phyloP scores from a whole-genome alignment of 495 filamentous ascomycete genomes.

The Geopyxis carbonaria region DNA sequence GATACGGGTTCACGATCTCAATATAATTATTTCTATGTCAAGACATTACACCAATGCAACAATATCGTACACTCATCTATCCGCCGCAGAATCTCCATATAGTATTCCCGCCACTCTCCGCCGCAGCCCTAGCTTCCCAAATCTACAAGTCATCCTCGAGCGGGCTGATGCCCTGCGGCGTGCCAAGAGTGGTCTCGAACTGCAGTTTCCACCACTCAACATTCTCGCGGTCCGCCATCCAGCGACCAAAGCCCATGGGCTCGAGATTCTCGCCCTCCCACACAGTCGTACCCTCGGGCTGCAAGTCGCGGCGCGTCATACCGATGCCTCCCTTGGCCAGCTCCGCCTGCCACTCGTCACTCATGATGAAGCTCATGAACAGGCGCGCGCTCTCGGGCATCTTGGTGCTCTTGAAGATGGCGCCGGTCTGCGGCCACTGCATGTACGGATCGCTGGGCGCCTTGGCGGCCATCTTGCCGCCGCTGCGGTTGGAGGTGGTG shows the following conservation, averaged over 20 bases:
- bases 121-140: too few species aligned
- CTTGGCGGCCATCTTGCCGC: slow-evolving; percentile 4
- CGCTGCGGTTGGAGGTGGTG: slow-evolving; percentile 3
- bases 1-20: too few species aligned
- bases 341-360: slow-evolving; percentile 15
- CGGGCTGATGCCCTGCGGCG: slow-evolving; percentile 23
- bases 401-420: slow-evolving; percentile 26
- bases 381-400: slow-evolving; percentile 27
- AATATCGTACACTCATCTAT: too few species aligned
- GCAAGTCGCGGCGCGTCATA: slow-evolving; percentile 11
- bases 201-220: slow-evolving; percentile 24
- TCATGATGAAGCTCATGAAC: slow-evolving; percentile 25
- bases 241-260: slow-evolving; percentile 22
- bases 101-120: too few species aligned
- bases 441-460: slow-evolving; percentile 20
- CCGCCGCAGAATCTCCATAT: too few species aligned
- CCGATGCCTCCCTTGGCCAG: slow-evolving; percentile 6
- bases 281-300: slow-evolving; percentile 10
- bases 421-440: slow-evolving; percentile 25
- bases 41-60: too few species aligned
- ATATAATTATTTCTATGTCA: too few species aligned
- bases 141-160: slow-evolving; percentile 24
- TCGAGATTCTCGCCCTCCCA: slow-evolving; percentile 22
- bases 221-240: slow-evolving; percentile 21
- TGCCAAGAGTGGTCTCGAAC: slow-evolving; percentile 24